Conservation (phyloP, 257 asterid genomes). For the Echites panduratus region DNA sequence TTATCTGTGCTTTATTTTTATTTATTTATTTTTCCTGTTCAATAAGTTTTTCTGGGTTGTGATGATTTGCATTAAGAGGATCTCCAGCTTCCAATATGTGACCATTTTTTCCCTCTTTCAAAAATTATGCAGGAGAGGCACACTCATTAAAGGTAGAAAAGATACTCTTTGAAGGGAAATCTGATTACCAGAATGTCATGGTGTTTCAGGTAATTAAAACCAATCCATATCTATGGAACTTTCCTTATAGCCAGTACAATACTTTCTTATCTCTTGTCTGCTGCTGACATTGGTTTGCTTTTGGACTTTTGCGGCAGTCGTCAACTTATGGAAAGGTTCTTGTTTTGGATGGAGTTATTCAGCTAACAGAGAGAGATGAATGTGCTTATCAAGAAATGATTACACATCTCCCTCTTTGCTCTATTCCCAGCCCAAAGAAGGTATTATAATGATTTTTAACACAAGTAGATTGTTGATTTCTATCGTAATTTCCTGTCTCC, state of each 20-base stretch:
- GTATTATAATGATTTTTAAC: conserved; percentile 22
- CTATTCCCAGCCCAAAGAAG: conserved; percentile 87
- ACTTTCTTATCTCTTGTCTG: background rate
- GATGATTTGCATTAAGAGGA: background rate
- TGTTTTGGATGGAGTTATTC: conserved; percentile 95
- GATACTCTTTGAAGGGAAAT: conserved; percentile 73
- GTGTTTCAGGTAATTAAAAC: conserved; percentile 69
- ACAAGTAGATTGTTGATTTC: background rate
- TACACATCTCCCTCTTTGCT: conserved; percentile 88
- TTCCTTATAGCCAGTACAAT: background rate
- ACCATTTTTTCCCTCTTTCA: background rate
- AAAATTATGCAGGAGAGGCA: conserved; percentile 80
- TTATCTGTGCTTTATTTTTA: too few species aligned
- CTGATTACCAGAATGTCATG: conserved; percentile 89
- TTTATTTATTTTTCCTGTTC: background rate
- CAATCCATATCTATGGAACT: conserved; percentile 5
- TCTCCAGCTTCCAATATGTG: background rate
- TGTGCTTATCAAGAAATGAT: conserved; percentile 99
- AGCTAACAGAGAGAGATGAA: conserved; percentile 96
- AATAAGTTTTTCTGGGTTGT: background rate
- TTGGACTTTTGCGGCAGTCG: conserved; percentile 51
- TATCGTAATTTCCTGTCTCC: background rate
- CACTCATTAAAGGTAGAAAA: conserved; percentile 94
- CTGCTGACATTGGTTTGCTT: conserved; percentile 9
- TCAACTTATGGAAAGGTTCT: conserved; percentile 94